Evolutionary conservation across 805 yeast species (phyloP).

Genomic region (Starmerella potacharoeniae): DNA sequence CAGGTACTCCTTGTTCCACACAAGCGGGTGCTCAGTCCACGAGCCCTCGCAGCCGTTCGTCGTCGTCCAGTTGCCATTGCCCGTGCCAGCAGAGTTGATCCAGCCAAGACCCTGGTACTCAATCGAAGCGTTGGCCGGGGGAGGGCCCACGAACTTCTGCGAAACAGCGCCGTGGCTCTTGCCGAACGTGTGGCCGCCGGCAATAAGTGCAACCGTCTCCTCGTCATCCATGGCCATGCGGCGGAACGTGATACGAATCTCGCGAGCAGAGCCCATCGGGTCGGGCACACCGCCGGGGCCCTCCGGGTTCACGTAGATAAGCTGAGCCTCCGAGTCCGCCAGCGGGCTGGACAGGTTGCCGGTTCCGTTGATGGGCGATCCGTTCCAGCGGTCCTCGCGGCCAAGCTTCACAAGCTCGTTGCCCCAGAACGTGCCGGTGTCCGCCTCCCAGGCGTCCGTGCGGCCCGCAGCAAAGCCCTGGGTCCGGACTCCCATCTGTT

Average conservation of each 20-base stretch:
- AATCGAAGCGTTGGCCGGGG: slow-evolving; percentile 18
- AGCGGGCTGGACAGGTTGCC: slow-evolving; percentile 15
- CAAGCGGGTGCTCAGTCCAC: slow-evolving; percentile 15
- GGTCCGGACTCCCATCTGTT: slow-evolving; percentile 16
- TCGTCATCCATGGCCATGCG: slow-evolving; percentile 21
- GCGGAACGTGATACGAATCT: slow-evolving; percentile 17
- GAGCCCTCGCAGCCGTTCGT: slow-evolving; percentile 21
- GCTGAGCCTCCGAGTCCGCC: slow-evolving; percentile 11
- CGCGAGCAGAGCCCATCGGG: slow-evolving; percentile 15
- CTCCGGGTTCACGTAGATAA: slow-evolving; percentile 21
- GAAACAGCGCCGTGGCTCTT: slow-evolving; percentile 19
- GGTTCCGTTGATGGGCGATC: slow-evolving; percentile 9
- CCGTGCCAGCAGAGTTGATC: slow-evolving; percentile 15
- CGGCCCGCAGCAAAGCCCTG: slow-evolving; percentile 20
- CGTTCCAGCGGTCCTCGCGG: slow-evolving; percentile 16
- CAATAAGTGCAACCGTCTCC: slow-evolving; percentile 20
- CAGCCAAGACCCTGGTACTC: slow-evolving; percentile 21
- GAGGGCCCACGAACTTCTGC: slow-evolving; percentile 12
- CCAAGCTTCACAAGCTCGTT: slow-evolving; percentile 11
- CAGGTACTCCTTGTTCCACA: slow-evolving; percentile 17
- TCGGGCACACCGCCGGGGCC: slow-evolving; percentile 17
- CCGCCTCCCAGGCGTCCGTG: slow-evolving; percentile 17
- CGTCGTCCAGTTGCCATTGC: slow-evolving; percentile 17
- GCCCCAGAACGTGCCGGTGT: slow-evolving; percentile 19
- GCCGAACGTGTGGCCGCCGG: slow-evolving; percentile 21